Conservation (phyloP, 768 basidiomycete species). For the Lactifluus echinatus region DNA sequence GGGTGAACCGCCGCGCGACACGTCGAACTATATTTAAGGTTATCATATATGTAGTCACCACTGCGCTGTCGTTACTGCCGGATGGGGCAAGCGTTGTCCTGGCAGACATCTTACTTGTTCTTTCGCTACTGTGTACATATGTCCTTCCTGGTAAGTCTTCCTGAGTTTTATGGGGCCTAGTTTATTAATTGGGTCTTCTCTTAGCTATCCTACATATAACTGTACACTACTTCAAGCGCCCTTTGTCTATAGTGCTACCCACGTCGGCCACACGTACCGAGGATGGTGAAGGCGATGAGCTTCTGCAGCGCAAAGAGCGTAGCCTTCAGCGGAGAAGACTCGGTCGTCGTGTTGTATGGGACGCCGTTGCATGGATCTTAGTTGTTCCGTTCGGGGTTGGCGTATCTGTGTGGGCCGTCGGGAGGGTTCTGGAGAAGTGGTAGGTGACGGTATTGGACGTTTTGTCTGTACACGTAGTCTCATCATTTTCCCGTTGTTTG, state of each 20-base stretch:
- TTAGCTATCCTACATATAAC: slow-evolving; percentile 68
- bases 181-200: not conserved
- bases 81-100: slow-evolving; percentile 31
- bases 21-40: slow-evolving; percentile 41
- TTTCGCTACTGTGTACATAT: slow-evolving; percentile 49
- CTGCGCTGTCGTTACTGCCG: slow-evolving; percentile 41
- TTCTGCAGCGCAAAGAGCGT: slow-evolving; percentile 80
- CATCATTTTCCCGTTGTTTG: not conserved
- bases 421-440: slow-evolving; percentile 46
- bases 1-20: slow-evolving; percentile 31
- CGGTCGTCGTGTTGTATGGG: slow-evolving; percentile 70
- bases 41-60: slow-evolving; percentile 34
- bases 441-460: slow-evolving; percentile 24
- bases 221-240: slow-evolving; percentile 77
- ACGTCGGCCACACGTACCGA: slow-evolving; percentile 7
- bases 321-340: slow-evolving; percentile 69
- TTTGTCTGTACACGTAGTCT: slow-evolving; percentile 10
- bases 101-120: slow-evolving; percentile 41
- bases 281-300: slow-evolving; percentile 40
- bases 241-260: slow-evolving; percentile 78
- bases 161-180: not conserved
- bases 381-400: slow-evolving; percentile 51
- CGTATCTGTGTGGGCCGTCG: slow-evolving; percentile 49
- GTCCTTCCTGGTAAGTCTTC: slow-evolving; percentile 45
- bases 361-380: slow-evolving; percentile 72